phyloP scores from a whole-genome alignment of 306 rosid genomes.

The Pachyrhizus erosus region DNA sequence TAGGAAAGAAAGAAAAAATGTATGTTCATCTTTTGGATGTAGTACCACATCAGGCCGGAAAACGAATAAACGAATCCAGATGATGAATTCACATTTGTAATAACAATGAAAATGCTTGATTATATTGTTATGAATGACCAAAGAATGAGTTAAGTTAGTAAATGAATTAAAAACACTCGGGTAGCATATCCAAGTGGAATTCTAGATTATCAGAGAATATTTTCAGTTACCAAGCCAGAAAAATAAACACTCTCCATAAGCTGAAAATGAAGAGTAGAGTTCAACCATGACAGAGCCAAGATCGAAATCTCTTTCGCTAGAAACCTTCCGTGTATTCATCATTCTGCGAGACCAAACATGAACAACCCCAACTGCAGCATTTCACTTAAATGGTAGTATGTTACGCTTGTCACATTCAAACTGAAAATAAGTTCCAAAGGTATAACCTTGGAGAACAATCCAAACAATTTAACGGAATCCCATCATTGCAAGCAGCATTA shows the following conservation, averaged over 20 bases:
- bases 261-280: constrained; percentile 49
- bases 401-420: constrained; percentile 37
- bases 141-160: constrained; percentile 39
- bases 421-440: constrained; percentile 39
- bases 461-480: constrained; percentile 60
- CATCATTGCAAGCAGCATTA: constrained; percentile 56
- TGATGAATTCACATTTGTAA: constrained; percentile 60
- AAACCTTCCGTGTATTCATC: background rate
- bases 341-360: background rate
- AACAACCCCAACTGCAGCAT: too few relatives aligned
- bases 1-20: constrained; percentile 36
- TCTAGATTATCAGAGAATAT: constrained; percentile 4
- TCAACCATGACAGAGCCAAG: constrained; percentile 15
- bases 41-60: constrained; percentile 44
- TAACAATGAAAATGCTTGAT: constrained; percentile 6
- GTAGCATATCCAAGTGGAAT: background rate
- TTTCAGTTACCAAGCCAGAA: constrained; percentile 34
- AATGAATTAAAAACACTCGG: constrained; percentile 11
- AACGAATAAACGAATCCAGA: constrained; percentile 42
- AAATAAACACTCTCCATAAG: constrained; percentile 35
- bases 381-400: too few relatives aligned
- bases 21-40: too few relatives aligned
- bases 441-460: constrained; percentile 30
- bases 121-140: background rate
- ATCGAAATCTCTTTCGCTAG: background rate